phyloP scores from a whole-genome alignment of 352 stramenopile species.

The Saprolegnia diclina region DNA sequence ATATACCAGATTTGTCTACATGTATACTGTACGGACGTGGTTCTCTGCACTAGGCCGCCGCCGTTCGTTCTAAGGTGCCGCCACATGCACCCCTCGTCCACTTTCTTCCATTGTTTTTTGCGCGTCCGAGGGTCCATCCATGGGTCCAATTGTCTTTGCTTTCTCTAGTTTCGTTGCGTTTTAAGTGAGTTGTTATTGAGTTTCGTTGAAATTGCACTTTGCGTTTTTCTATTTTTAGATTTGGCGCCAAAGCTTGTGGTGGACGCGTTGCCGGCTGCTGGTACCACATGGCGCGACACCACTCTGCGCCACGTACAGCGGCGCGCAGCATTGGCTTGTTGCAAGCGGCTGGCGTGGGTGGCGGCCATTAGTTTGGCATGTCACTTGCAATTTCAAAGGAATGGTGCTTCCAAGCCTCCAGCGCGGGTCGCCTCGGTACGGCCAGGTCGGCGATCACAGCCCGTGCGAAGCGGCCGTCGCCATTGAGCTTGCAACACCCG shows the following conservation, averaged over 20 bases:
- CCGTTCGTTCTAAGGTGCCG: no score
- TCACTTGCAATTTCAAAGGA: conserved; percentile 5
- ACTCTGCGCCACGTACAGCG: neutral
- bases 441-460: neutral
- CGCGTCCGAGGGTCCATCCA: neutral
- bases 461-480: neutral
- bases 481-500: neutral
- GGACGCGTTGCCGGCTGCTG: neutral
- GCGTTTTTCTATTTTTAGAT: neutral
- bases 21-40: no score
- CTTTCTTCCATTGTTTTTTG: neutral
- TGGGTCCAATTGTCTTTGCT: no score
- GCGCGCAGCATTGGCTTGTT: neutral
- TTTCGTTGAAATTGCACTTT: neutral
- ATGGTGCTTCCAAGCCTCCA: neutral
- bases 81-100: no score
- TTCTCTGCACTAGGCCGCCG: no score
- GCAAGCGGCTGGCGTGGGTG: neutral
- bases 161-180: neutral
- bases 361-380: neutral
- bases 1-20: no score
- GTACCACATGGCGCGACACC: neutral
- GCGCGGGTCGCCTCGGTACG: neutral
- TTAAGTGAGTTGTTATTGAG: neutral
- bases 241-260: neutral